A percentile compares a stretch with the other conserved stretches of the same genome.
These are phyloP conservation scores for Inosperma sp. DNA, from an alignment of 768 basidiomycete species.

Conservation along the genomic window DNA sequence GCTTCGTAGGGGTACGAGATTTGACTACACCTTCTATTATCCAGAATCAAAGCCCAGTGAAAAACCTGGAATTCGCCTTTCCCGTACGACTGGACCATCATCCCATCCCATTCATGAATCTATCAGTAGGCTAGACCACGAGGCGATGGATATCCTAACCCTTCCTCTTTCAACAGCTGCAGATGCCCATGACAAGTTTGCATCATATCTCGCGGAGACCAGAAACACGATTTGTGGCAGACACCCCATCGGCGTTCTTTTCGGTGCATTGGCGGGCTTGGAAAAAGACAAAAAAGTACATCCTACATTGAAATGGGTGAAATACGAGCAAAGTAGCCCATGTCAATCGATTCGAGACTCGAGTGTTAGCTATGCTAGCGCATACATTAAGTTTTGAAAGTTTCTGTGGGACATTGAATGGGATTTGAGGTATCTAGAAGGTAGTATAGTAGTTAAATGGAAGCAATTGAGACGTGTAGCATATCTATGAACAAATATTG, in stretches of 20 bases:
- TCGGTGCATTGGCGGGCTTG: constrained; percentile 67
- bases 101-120: constrained; percentile 74
- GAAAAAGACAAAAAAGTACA: constrained; percentile 37
- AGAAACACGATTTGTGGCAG: constrained; percentile 97
- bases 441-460: too few relatives aligned
- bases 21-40: constrained; percentile 86
- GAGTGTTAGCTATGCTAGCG: constrained; percentile 97
- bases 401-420: too few relatives aligned
- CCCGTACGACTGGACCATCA: constrained; percentile 37
- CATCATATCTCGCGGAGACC: constrained; percentile 62
- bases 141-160: constrained; percentile 74
- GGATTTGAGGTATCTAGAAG: too few relatives aligned
- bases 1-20: constrained; percentile 67
- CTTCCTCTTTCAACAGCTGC: constrained; percentile 49
- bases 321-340: constrained; percentile 89
- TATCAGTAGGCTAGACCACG: constrained; percentile 79
- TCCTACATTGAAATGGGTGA: constrained; percentile 68
- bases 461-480: too few relatives aligned
- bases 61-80: constrained; percentile 46
- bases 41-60: constrained; percentile 52
- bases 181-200: constrained; percentile 58
- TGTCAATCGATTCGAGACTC: constrained; percentile 67
- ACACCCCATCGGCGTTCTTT: constrained; percentile 89
- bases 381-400: constrained; percentile 60
- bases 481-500: too few relatives aligned